Base-by-base conservation (phyloP, 768 basidiomycete species). In the Suillus alpinus region DNA sequence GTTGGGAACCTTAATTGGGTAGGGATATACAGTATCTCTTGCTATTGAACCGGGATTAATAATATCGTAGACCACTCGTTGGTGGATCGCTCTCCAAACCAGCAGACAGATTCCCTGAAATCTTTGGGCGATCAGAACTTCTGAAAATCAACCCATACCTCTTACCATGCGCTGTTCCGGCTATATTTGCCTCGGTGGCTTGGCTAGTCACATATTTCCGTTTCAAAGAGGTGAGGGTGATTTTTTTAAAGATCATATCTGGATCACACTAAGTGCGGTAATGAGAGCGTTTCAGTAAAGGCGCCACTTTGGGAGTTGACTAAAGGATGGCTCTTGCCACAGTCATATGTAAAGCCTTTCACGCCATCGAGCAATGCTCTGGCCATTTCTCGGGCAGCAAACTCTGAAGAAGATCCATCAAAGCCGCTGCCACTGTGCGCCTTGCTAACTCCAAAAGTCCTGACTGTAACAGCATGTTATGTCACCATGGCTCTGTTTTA, bases 111-210 rank as follows among this genome's bases (percentile, higher is more conserved):
- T 88, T 86, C 68, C 86, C 87, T 4, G 64, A 67, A 10, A 60
- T 78, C 6, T 89, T 90, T 57, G 85, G 85, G 58, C 62, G 73
- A 23, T 75, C 74, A 6, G 64, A 64, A 23, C 86, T 89, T 66
- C 81, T 86, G 80, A 77, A 76, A 64, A 70, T 77, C 32, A 86
- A 85, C 68, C 87, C 88, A 1, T 89, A 90, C 71, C 86, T 87
- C 69, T 76, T 88, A 34, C 82, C 86, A 2, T 87, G 86, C 63
- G 78, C 84, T n/a, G 79, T 86, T 20, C 77, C 84, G 2, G 85
- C 83, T 1, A 81, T 82, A 1, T 84, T 83, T 66, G 75, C 83
- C 1, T 65, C 72, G 14, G 12, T 84, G n/a, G 81, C 80, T 6
- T 83, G 79, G 77, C 47, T 81, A 12, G 69, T 84, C 12, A 77